Conservation (phyloP, 2,329 filamentous ascomycete species). For the Pezicula rhizophila region DNA sequence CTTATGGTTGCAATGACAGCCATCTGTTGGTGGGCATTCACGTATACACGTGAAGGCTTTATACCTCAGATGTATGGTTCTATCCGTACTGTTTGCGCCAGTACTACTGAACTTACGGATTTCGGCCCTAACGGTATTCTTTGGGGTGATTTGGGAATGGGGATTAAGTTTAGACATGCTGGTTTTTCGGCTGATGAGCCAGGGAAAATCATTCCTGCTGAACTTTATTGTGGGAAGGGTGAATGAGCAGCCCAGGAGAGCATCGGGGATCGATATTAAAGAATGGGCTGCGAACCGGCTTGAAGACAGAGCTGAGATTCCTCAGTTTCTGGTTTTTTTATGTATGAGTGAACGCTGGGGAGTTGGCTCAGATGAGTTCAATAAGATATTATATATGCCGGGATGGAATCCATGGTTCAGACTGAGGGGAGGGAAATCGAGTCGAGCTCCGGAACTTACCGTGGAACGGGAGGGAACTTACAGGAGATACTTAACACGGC, state of each 20-base stretch:
- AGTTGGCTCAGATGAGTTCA: too few species aligned
- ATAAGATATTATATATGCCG: too few species aligned
- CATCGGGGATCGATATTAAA: too few species aligned
- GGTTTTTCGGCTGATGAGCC: slow-evolving; percentile 15
- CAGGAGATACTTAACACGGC: too few species aligned
- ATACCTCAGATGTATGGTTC: slow-evolving; percentile 18
- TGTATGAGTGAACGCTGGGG: too few species aligned
- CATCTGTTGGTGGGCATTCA: slow-evolving; percentile 17
- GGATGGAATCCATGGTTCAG: too few species aligned
- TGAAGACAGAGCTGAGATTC: too few species aligned
- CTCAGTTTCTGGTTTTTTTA: too few species aligned
- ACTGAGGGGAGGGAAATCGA: too few species aligned
- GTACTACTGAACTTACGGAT: slow-evolving; percentile 12
- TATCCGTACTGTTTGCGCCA: slow-evolving; percentile 14
- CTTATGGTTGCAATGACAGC: slow-evolving; percentile 14
- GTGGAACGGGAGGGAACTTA: too few species aligned
- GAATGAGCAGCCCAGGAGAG: background rate
- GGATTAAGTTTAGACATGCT: slow-evolving; percentile 13
- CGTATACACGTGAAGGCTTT: slow-evolving; percentile 14
- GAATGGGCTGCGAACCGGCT: too few species aligned
- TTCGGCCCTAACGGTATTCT: slow-evolving; percentile 9
- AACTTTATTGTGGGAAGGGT: slow-evolving; percentile 13
- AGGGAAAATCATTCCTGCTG: slow-evolving; percentile 12
- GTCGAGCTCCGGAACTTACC: too few species aligned
- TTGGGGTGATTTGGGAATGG: slow-evolving; percentile 18